Evolutionary conservation across 768 basidiomycete genomes (phyloP).

Genomic region (Collybiopsis luxurians): DNA sequence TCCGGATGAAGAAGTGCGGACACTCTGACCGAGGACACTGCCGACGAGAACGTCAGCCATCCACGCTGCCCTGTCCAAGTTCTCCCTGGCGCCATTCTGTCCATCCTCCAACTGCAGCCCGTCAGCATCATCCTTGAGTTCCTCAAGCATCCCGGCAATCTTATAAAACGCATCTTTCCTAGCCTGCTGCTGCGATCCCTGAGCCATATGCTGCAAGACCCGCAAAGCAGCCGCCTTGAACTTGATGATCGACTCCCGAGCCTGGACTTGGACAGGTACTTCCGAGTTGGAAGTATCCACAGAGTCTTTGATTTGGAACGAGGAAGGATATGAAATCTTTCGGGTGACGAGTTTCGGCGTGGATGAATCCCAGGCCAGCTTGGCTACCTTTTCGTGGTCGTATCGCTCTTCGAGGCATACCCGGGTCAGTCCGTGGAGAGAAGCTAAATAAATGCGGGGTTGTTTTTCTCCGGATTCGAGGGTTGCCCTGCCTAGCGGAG

Average conservation of each 20-base stretch:
- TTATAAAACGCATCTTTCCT: constrained; percentile 68
- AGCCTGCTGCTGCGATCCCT: constrained; percentile 44
- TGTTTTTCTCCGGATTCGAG: constrained; percentile 37
- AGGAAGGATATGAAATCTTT: constrained; percentile 46
- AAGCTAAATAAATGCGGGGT: constrained; percentile 63
- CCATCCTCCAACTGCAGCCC: constrained; percentile 20
- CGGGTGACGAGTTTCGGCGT: constrained; percentile 32
- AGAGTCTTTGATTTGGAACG: constrained; percentile 23
- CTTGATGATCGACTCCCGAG: constrained; percentile 53
- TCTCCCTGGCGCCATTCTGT: constrained; percentile 5
- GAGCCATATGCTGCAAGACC: constrained; percentile 63
- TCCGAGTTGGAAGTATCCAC: background rate
- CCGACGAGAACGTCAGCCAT: constrained; percentile 78
- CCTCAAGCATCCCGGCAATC: constrained; percentile 58
- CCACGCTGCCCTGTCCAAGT: constrained; percentile 49
- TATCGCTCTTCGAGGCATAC: constrained; percentile 50
- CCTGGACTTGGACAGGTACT: constrained; percentile 29
- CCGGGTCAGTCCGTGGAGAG: constrained; percentile 70
- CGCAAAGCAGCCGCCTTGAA: constrained; percentile 70
- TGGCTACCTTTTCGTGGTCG: constrained; percentile 22
- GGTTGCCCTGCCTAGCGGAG: constrained; percentile 19
- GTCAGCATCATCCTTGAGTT: constrained; percentile 53
- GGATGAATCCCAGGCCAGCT: constrained; percentile 19
- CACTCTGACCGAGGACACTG: constrained; percentile 27
- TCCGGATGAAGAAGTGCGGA: background rate